Evolutionary conservation across 1,284 basidiomycete species (phyloP).

Genomic region (Takashimella tepidaria): DNA sequence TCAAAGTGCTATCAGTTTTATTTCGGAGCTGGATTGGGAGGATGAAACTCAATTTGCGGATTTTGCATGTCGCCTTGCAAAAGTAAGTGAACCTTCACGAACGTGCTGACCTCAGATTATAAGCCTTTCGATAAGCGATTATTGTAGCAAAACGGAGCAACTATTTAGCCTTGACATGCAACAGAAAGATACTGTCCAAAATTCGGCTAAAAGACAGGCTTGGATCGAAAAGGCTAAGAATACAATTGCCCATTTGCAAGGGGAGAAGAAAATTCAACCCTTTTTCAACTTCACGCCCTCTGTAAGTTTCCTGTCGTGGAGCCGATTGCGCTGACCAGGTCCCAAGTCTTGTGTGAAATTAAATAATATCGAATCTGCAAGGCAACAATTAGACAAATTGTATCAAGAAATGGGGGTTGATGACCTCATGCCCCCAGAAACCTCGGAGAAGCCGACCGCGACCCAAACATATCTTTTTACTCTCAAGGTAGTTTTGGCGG

Average conservation of each 20-base stretch:
- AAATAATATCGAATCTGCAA: constrained; percentile 93
- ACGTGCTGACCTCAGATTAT: constrained; percentile 59
- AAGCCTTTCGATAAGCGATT: constrained; percentile 86
- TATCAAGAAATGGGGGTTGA: constrained; percentile 90
- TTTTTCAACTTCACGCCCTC: constrained; percentile 81
- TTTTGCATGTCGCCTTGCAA: constrained; percentile 81
- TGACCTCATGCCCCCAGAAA: constrained; percentile 61
- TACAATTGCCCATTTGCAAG: constrained; percentile 59
- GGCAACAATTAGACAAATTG: constrained; percentile 84
- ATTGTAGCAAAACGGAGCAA: constrained; percentile 79
- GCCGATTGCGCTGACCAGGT: neutral
- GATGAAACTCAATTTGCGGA: constrained; percentile 82
- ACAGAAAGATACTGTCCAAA: constrained; percentile 26
- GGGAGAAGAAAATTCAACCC: constrained; percentile 66
- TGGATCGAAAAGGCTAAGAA: constrained; percentile 93
- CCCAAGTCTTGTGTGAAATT: constrained; percentile 86
- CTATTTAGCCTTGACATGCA: constrained; percentile 87
- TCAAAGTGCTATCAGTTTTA: constrained; percentile 80
- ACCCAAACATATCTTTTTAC: constrained; percentile 81
- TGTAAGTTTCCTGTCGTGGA: constrained; percentile 34
- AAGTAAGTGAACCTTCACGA: constrained; percentile 52
- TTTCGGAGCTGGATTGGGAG: constrained; percentile 86
- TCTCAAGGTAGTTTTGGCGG: constrained; percentile 86
- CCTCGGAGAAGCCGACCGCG: constrained; percentile 56
- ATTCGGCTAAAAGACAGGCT: constrained; percentile 64